A percentile compares a stretch with the other conserved stretches of the same genome.
Conservation (phyloP, 179 eudicot genomes). For the Beta macrorhiza region DNA sequence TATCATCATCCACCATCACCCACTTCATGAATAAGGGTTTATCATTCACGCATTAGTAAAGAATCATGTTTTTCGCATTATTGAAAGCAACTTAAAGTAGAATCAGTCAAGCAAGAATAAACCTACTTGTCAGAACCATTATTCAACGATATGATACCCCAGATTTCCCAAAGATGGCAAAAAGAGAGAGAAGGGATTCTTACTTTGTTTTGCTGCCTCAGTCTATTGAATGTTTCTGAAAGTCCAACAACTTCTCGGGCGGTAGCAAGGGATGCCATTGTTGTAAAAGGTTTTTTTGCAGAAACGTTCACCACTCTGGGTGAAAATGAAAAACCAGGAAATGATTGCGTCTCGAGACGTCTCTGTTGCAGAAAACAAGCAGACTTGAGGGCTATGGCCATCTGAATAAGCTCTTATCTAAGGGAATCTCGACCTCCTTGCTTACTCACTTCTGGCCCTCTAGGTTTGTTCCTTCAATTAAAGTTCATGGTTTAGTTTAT, state of each 20-base stretch:
- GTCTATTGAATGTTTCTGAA: slow-evolving; percentile 60
- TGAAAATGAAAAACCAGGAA: slow-evolving; percentile 16
- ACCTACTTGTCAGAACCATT: slow-evolving; percentile 10
- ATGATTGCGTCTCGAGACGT: slow-evolving; percentile 29
- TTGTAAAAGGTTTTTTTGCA: slow-evolving; percentile 17
- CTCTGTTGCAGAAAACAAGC: slow-evolving; percentile 32
- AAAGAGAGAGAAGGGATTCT: not conserved
- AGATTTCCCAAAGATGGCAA: not conserved
- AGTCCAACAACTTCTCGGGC: slow-evolving; percentile 44
- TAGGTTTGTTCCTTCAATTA: not conserved
- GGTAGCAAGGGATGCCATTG: slow-evolving; percentile 55
- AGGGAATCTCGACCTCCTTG: not conserved
- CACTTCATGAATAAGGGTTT: not conserved
- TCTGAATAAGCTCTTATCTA: not conserved
- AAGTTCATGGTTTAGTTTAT: not conserved
- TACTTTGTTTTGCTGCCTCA: slow-evolving; percentile 63
- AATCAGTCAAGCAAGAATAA: slow-evolving; percentile 19
- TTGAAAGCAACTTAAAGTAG: slow-evolving; percentile 1
- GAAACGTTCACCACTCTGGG: slow-evolving; percentile 24
- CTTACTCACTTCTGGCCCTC: not conserved
- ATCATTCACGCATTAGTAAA: not conserved
- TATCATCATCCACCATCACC: slow-evolving; percentile 3
- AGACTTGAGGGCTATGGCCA: slow-evolving; percentile 43
- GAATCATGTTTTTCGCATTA: not conserved
- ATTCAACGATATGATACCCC: not conserved